Evolutionary conservation across 2,329 filamentous ascomycete genomes (phyloP).

Genomic region (Curvularia sp.): DNA sequence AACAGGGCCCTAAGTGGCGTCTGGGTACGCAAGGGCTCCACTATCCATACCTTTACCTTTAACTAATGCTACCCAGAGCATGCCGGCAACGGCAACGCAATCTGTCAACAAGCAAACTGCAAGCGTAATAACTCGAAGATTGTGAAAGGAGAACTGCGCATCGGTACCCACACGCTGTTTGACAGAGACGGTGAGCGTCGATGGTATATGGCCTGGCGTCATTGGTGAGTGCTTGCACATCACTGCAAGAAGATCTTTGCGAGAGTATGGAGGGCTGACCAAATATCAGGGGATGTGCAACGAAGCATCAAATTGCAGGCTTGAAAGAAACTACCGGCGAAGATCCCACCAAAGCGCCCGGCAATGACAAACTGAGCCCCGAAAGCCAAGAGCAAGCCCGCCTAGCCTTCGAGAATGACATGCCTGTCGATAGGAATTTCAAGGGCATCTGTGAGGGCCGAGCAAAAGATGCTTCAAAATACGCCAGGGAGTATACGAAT

Average conservation of each 20-base stretch:
- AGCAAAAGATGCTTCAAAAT: constrained; percentile 7
- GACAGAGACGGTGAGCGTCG: constrained; percentile 62
- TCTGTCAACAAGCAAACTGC: constrained; percentile 74
- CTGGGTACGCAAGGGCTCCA: constrained; percentile 10
- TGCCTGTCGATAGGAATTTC: constrained; percentile 82
- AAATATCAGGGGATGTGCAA: constrained; percentile 77
- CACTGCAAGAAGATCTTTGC: too few species aligned
- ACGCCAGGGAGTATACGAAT: constrained; percentile 20
- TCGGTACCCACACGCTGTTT: constrained; percentile 69
- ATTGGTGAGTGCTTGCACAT: constrained; percentile 69
- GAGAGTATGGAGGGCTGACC: background rate
- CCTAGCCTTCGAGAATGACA: constrained; percentile 72
- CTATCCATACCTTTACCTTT: background rate
- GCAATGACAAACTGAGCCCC: constrained; percentile 73
- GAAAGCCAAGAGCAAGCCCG: constrained; percentile 76
- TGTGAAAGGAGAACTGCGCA: constrained; percentile 76
- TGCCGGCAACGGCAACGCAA: constrained; percentile 9
- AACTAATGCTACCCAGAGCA: constrained; percentile 17
- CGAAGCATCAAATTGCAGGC: constrained; percentile 72
- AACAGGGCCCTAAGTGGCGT: constrained; percentile 25
- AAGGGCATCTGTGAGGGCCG: constrained; percentile 70
- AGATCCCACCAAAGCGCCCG: constrained; percentile 73
- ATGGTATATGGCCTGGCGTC: constrained; percentile 72
- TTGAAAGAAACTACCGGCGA: constrained; percentile 63
- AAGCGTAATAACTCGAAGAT: constrained; percentile 68